Evolutionary conservation across 257 asterid species (phyloP).

Genomic region (Solanum etuberosum): DNA sequence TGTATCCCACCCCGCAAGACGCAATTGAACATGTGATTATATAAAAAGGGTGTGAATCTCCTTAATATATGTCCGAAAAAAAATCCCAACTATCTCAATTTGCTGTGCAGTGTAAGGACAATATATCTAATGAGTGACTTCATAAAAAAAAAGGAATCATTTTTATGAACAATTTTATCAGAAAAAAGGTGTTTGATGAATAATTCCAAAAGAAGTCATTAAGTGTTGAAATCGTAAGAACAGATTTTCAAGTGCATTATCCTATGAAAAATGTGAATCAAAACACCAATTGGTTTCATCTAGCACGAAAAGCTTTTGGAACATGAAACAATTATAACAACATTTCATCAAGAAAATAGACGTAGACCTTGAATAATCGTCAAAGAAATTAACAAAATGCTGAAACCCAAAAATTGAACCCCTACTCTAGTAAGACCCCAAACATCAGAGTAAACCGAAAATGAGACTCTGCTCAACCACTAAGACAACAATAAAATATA

Average conservation of each 20-base stretch:
- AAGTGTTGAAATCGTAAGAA: background rate
- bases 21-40: background rate
- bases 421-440: background rate
- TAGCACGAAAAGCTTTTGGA: background rate
- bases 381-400: background rate
- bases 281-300: background rate
- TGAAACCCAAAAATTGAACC: background rate
- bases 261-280: background rate
- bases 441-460: background rate
- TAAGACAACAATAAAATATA: background rate
- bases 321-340: background rate
- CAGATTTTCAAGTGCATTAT: background rate
- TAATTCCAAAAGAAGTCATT: background rate
- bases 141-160: background rate
- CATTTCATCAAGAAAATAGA: background rate
- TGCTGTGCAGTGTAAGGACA: background rate
- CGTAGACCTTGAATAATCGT: background rate
- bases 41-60: background rate
- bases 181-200: background rate
- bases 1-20: background rate
- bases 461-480: background rate
- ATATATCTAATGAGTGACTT: background rate
- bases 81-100: too few relatives aligned
- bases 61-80: background rate
- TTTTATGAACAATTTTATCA: background rate